Conservation (phyloP, 139 green algal species). For the Asterochloris erici region DNA sequence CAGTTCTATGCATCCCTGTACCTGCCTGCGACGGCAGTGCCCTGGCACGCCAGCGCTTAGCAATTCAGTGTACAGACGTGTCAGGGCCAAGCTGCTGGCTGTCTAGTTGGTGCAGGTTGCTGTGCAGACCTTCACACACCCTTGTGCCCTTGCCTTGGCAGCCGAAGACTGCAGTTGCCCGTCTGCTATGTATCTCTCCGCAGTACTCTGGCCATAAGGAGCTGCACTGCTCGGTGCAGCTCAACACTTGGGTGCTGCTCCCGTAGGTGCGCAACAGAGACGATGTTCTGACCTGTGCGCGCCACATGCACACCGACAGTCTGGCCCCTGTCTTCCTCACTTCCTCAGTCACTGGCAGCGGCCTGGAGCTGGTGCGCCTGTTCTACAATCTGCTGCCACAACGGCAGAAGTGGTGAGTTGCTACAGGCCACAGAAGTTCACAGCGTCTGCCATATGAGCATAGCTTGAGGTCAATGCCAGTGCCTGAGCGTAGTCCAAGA, state of each 20-base stretch:
- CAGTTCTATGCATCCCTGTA: background rate
- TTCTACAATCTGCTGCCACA: slow-evolving; percentile 90
- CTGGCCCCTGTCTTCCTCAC: slow-evolving; percentile 92
- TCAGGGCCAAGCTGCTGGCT: background rate
- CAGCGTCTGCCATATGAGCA: no score
- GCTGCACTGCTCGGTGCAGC: no score
- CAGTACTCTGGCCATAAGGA: no score
- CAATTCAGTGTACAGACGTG: background rate
- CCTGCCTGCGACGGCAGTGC: background rate
- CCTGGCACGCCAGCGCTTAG: background rate
- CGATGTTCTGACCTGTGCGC: slow-evolving; percentile 81
- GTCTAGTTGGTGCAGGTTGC: no score
- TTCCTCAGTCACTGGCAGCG: slow-evolving; percentile 78
- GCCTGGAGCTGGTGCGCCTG: slow-evolving; percentile 77
- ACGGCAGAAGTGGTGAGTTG: slow-evolving; percentile 62
- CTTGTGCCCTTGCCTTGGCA: no score
- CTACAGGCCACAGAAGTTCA: no score
- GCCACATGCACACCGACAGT: slow-evolving; percentile 75
- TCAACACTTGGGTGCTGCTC: background rate
- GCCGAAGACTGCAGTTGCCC: no score
- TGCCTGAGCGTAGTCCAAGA: no score
- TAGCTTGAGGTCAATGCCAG: no score
- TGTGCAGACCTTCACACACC: no score
- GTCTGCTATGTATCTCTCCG: no score
- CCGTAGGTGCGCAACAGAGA: slow-evolving; percentile 46